Conservation (phyloP, 2,329 filamentous ascomycete species). For the Calonectria hongkongensis region DNA sequence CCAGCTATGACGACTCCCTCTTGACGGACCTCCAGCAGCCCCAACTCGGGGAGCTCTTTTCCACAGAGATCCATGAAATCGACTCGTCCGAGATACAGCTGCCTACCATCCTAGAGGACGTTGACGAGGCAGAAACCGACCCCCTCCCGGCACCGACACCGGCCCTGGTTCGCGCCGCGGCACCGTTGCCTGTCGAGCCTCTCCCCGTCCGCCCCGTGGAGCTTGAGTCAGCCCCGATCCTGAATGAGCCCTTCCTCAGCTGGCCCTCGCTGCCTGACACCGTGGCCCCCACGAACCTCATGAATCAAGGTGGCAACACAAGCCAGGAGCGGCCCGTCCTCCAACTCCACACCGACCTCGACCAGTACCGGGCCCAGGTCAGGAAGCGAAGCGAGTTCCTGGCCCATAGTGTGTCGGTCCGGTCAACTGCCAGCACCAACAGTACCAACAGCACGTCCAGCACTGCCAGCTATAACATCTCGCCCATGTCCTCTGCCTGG, state of each 20-base stretch:
- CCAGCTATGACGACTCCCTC: slow-evolving; percentile 69
- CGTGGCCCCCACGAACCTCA: slow-evolving; percentile 51
- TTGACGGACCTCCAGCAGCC: slow-evolving; percentile 49
- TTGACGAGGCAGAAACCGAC: slow-evolving; percentile 49
- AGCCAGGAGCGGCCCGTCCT: slow-evolving; percentile 59
- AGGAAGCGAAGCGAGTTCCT: slow-evolving; percentile 64
- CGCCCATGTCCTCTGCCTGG: slow-evolving; percentile 66
- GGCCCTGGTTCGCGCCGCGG: slow-evolving; percentile 39
- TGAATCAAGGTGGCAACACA: slow-evolving; percentile 45
- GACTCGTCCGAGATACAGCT: slow-evolving; percentile 68
- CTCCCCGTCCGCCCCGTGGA: slow-evolving; percentile 52
- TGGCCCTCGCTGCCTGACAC: slow-evolving; percentile 54
- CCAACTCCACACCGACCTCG: slow-evolving; percentile 63
- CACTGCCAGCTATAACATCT: slow-evolving; percentile 65
- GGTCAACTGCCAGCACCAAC: slow-evolving; percentile 64
- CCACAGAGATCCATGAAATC: slow-evolving; percentile 72
- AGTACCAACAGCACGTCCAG: slow-evolving; percentile 62
- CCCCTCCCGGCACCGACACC: slow-evolving; percentile 40
- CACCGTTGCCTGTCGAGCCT: slow-evolving; percentile 49
- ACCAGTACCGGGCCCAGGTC: slow-evolving; percentile 55
- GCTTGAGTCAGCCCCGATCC: slow-evolving; percentile 51
- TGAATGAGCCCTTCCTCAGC: slow-evolving; percentile 51
- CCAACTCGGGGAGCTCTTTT: slow-evolving; percentile 65
- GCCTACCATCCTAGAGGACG: slow-evolving; percentile 54
- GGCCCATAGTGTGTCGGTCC: slow-evolving; percentile 68